Evolutionary conservation across 2,329 filamentous ascomycete species (phyloP).

Genomic region (Orbilia quercus): DNA sequence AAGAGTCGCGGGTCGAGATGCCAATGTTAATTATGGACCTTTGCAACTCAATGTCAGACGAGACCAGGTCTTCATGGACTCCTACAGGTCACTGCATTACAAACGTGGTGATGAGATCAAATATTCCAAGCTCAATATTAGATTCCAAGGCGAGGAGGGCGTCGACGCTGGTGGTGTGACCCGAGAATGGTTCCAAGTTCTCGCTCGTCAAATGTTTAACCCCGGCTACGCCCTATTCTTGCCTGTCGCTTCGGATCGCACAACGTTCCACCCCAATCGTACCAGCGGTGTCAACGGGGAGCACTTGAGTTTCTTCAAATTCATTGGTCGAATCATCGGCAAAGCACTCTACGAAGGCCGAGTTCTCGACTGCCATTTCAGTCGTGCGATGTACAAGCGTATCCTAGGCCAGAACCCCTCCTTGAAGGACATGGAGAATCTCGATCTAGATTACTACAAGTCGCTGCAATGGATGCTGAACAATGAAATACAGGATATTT

Average conservation of each 20-base stretch:
- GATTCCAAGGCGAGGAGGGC: slow-evolving; percentile 96
- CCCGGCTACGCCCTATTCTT: slow-evolving; percentile 96
- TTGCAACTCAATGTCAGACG: slow-evolving; percentile 90
- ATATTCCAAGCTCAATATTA: slow-evolving; percentile 96
- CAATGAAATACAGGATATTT: slow-evolving; percentile 97
- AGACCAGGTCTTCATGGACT: slow-evolving; percentile 97
- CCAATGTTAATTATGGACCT: slow-evolving; percentile 71
- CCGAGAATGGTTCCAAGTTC: slow-evolving; percentile 98
- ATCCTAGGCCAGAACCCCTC: slow-evolving; percentile 95
- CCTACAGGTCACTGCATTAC: slow-evolving; percentile 98
- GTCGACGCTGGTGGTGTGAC: slow-evolving; percentile 98
- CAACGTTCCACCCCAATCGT: slow-evolving; percentile 98
- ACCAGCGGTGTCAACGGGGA: slow-evolving; percentile 93
- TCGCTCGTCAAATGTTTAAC: slow-evolving; percentile 98
- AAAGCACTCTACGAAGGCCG: slow-evolving; percentile 97
- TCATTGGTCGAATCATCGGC: slow-evolving; percentile 97
- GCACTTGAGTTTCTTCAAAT: slow-evolving; percentile 98
- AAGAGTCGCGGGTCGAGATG: slow-evolving; percentile 76
- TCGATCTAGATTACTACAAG: slow-evolving; percentile 99
- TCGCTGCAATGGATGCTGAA: slow-evolving; percentile 98
- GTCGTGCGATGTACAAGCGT: slow-evolving; percentile 96
- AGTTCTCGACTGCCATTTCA: slow-evolving; percentile 98
- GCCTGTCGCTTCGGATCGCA: slow-evolving; percentile 94
- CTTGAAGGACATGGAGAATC: slow-evolving; percentile 98
- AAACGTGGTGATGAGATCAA: slow-evolving; percentile 98